Conservation (phyloP, 1,139 yeast species). For the Pneumocystis murina region DNA sequence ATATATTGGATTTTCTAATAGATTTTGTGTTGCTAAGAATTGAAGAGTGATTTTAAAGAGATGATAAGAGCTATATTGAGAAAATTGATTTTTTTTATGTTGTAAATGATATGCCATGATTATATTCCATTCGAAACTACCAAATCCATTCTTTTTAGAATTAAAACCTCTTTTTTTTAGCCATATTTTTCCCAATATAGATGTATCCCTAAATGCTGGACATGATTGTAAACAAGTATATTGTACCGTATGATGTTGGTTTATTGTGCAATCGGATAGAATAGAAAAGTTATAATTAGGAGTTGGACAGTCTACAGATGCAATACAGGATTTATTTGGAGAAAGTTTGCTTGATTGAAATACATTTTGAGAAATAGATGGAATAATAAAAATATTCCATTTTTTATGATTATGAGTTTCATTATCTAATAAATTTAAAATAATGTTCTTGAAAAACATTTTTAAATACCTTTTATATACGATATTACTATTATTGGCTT, state of each 20-base stretch:
- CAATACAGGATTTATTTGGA: conserved; percentile 35
- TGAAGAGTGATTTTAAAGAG: conserved; percentile 75
- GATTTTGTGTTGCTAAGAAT: conserved; percentile 65
- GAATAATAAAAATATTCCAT: conserved; percentile 53
- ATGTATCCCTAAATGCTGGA: conserved; percentile 79
- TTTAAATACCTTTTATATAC: background rate
- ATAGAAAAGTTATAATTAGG: conserved; percentile 75
- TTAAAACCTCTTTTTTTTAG: conserved; percentile 69
- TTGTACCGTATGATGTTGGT: conserved; percentile 55
- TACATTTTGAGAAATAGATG: conserved; percentile 56
- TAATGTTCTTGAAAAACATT: conserved; percentile 25
- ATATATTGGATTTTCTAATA: conserved; percentile 27
- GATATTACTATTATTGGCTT: conserved; percentile 4
- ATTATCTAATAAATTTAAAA: conserved; percentile 55
- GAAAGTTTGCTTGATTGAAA: conserved; percentile 56
- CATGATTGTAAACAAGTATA: conserved; percentile 64
- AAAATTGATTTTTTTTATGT: conserved; percentile 55
- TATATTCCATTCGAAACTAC: conserved; percentile 76
- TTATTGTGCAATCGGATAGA: conserved; percentile 51
- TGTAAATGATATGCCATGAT: conserved; percentile 65
- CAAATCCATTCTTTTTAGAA: conserved; percentile 63
- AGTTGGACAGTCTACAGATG: conserved; percentile 47
- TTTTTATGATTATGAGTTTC: conserved; percentile 26
- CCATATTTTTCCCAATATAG: conserved; percentile 80
- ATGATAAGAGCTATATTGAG: conserved; percentile 80